Evolutionary conservation across 75 land plant species (phyloP).

Genomic region (Larix kaempferi): DNA sequence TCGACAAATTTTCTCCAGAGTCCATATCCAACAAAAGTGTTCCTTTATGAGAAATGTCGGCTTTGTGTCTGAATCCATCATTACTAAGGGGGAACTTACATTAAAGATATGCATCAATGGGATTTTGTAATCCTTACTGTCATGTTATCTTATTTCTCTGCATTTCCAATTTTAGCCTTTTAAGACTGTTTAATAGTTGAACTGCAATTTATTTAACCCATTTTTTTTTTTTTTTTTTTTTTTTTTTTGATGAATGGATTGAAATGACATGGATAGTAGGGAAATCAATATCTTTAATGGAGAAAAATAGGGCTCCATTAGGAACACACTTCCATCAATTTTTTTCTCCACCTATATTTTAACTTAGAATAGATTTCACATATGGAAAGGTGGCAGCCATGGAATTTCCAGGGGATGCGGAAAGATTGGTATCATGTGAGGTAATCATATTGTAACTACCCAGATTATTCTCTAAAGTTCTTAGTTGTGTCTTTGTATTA

Average conservation of each 20-base stretch:
- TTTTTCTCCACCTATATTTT: conserved; percentile 58
- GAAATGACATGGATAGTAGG: conserved; percentile 80
- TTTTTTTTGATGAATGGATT: no score
- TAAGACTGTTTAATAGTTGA: neutral
- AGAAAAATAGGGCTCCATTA: conserved; percentile 60
- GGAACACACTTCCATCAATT: conserved; percentile 83
- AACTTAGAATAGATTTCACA: conserved; percentile 56
- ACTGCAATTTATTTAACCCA: no score
- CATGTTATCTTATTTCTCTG: neutral
- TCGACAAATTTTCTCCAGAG: no score
- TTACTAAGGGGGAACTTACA: no score
- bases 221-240: no score
- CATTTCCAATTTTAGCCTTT: neutral
- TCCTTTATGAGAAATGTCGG: no score
- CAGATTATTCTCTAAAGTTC: neutral
- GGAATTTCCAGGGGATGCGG: conserved; percentile 59
- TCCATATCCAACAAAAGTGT: no score
- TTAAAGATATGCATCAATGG: no score
- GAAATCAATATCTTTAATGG: conserved; percentile 63
- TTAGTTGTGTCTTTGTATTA: neutral
- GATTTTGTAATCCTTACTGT: no score
- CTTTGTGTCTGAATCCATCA: no score
- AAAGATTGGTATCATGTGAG: conserved; percentile 79
- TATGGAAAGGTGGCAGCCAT: conserved; percentile 76
- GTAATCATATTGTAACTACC: conserved; percentile 17